A percentile compares a stretch with the other conserved stretches of the same genome.
Conservation (phyloP, 345 rosid genomes). For the Rhodamnia rubescens region DNA sequence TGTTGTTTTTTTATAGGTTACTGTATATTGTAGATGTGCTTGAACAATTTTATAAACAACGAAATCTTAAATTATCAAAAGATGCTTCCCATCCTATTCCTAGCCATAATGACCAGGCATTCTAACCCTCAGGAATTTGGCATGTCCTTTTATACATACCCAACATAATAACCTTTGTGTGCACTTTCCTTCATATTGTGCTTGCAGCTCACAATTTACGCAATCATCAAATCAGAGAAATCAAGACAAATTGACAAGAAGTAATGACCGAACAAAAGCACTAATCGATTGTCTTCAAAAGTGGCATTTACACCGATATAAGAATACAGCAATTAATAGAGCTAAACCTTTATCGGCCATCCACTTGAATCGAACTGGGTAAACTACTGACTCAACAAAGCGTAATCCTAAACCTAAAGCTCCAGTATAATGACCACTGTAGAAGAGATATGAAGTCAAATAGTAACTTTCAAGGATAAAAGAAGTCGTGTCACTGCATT, state of each 20-base stretch:
- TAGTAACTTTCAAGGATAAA: background rate
- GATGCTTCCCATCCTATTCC: background rate
- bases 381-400: background rate
- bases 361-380: background rate
- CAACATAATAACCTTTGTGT: background rate
- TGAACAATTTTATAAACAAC: background rate
- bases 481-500: background rate
- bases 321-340: background rate
- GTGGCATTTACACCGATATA: background rate
- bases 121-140: background rate
- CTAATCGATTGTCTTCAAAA: background rate
- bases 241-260: background rate
- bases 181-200: background rate
- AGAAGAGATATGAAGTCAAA: background rate
- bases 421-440: background rate
- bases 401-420: background rate
- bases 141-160: background rate
- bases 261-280: background rate
- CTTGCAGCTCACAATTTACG: background rate
- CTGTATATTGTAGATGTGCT: background rate
- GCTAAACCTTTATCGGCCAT: background rate
- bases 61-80: background rate
- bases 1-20: background rate
- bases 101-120: background rate
- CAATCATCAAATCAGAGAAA: background rate